phyloP scores from a whole-genome alignment of 371 early-diverging fungal species.

The Mortierella polycephala region DNA sequence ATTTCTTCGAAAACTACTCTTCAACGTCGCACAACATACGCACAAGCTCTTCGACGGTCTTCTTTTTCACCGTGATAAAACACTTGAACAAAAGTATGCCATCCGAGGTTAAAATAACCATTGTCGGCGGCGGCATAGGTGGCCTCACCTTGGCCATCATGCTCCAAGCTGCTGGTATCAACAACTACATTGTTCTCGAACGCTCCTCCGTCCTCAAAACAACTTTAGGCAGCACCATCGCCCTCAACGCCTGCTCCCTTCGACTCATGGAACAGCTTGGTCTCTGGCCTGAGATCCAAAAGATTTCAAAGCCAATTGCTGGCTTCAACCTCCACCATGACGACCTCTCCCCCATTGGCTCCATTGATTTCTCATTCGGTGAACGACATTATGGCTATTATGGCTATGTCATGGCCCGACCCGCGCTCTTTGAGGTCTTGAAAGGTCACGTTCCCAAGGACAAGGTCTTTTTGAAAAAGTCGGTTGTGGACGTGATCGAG shows the following conservation, averaged over 20 bases:
- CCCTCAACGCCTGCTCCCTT: conserved; percentile 39
- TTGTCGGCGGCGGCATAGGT: conserved; percentile 45
- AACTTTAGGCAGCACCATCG: conserved; percentile 30
- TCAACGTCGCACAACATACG: not conserved
- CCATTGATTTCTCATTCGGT: conserved; percentile 41
- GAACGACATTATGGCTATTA: conserved; percentile 42
- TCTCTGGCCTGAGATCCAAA: conserved; percentile 22
- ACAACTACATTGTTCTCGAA: conserved; percentile 32
- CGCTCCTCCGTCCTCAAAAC: conserved; percentile 32
- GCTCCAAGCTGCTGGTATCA: conserved; percentile 31
- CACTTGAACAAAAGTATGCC: not conserved
- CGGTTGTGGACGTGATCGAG: conserved; percentile 22
- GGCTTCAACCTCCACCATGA: conserved; percentile 36
- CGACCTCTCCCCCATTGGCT: conserved; percentile 27
- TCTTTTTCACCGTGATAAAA: not conserved
- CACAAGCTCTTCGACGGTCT: too few relatives aligned
- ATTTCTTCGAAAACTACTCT: too few relatives aligned
- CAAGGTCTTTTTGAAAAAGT: conserved; percentile 23
- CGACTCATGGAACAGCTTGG: conserved; percentile 50
- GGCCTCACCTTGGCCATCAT: conserved; percentile 44
- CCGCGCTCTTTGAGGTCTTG: conserved; percentile 37
- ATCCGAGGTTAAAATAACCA: conserved; percentile 12
- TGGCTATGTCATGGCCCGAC: conserved; percentile 40
- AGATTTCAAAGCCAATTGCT: conserved; percentile 44
- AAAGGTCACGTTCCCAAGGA: conserved; percentile 20